phyloP scores from a whole-genome alignment of 2,329 filamentous ascomycete species.

The Seiridium cupressi region DNA sequence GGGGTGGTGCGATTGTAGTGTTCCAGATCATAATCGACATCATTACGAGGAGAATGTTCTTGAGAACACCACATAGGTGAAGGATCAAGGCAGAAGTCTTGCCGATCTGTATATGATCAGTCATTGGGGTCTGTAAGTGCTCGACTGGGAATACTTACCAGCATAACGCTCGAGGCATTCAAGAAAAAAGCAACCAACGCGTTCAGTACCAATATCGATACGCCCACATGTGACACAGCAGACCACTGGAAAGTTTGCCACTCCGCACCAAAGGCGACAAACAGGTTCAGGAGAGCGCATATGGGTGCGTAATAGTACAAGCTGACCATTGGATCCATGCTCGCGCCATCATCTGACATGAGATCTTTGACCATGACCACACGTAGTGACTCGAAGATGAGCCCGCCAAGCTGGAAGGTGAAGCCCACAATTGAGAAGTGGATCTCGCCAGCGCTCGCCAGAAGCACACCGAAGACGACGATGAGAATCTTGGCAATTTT shows the following conservation, averaged over 20 bases:
- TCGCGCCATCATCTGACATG: conserved; percentile 70
- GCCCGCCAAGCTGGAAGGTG: conserved; percentile 70
- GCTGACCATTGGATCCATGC: conserved; percentile 86
- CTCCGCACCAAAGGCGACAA: conserved; percentile 40
- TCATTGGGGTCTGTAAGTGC: neutral
- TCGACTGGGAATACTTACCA: conserved; percentile 54
- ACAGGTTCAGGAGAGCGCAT: conserved; percentile 76
- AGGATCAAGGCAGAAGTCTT: conserved; percentile 85
- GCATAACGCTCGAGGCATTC: conserved; percentile 81
- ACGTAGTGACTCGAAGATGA: conserved; percentile 77
- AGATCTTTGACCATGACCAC: conserved; percentile 84
- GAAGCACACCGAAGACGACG: conserved; percentile 50
- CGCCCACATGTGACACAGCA: conserved; percentile 68
- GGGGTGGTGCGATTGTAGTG: conserved; percentile 67
- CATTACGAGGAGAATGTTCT: conserved; percentile 80
- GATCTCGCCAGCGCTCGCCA: conserved; percentile 62
- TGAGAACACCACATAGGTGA: conserved; percentile 82
- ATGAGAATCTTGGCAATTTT: conserved; percentile 48
- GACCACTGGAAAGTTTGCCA: conserved; percentile 34
- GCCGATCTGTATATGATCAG: conserved; percentile 63
- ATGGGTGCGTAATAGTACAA: conserved; percentile 89
- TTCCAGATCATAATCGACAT: conserved; percentile 77
- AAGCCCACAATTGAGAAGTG: conserved; percentile 66
- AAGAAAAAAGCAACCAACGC: conserved; percentile 77
- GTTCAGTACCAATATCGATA: conserved; percentile 66